Evolutionary conservation across 768 basidiomycete species (phyloP).

Genomic region (Gyrodon lividus): DNA sequence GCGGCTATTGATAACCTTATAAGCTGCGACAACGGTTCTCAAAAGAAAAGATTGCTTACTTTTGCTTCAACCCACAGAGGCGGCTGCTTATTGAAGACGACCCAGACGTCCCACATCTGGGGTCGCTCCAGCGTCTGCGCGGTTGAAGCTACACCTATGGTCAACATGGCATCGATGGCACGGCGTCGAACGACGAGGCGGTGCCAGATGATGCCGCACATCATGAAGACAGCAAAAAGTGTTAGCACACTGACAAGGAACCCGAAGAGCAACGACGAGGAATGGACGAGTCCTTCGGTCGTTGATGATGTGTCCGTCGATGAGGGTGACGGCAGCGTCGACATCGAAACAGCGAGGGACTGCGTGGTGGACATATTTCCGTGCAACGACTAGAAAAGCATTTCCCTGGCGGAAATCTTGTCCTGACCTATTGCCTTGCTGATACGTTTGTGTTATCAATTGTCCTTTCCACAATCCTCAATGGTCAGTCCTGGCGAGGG

Average conservation of each 20-base stretch:
- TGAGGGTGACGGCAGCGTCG: conserved; percentile 4
- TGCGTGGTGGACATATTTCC: conserved; percentile 25
- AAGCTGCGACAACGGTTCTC: conserved; percentile 4
- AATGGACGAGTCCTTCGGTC: not conserved
- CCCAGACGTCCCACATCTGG: conserved; percentile 23
- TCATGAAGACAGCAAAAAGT: conserved; percentile 32
- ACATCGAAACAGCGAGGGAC: not conserved
- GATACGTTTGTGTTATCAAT: too few relatives aligned
- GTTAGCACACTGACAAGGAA: conserved; percentile 33
- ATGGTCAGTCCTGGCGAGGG: too few relatives aligned
- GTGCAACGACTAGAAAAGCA: conserved; percentile 1
- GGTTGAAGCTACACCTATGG: not conserved
- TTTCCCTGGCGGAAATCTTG: conserved; percentile 12
- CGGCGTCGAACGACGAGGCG: conserved; percentile 32
- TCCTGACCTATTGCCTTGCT: too few relatives aligned
- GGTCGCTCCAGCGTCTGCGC: conserved; percentile 16
- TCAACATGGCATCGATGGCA: conserved; percentile 24
- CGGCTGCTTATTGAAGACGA: conserved; percentile 1
- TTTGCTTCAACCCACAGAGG: conserved; percentile 17
- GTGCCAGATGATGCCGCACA: conserved; percentile 30
- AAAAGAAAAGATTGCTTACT: conserved; percentile 24
- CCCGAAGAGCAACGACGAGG: conserved; percentile 31
- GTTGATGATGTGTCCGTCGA: not conserved
- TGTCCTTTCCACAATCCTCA: too few relatives aligned
- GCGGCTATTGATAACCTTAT: conserved; percentile 17